Percentiles rank a stretch among this genome's conserved stretches.
These are phyloP conservation scores for Physcomitrium patens DNA, from an alignment of 225 moss, liverwort and hornwort genomes.

Conservation along the genomic window DNA sequence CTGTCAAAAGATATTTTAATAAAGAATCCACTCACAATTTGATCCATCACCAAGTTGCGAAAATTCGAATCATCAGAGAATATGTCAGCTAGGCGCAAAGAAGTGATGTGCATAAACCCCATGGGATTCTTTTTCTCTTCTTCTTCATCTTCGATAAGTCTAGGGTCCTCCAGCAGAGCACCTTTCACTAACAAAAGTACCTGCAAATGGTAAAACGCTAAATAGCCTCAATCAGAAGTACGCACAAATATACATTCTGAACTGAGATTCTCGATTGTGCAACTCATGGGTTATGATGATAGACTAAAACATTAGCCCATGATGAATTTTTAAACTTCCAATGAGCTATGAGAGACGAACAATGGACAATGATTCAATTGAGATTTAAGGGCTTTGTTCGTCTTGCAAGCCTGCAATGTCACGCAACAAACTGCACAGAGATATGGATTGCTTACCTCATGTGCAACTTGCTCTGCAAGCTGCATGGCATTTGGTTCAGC, in stretches of 20 bases:
- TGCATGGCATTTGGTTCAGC: constrained; percentile 80
- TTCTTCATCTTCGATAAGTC: constrained; percentile 72
- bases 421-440: constrained; percentile 23
- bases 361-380: not conserved
- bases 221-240: constrained; percentile 29
- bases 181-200: constrained; percentile 88
- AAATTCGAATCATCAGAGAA: constrained; percentile 99
- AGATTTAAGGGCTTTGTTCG: constrained; percentile 6
- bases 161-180: constrained; percentile 90
- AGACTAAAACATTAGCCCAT: too few relatives aligned
- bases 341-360: too few relatives aligned
- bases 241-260: constrained; percentile 11
- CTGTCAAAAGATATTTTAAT: constrained; percentile 8
- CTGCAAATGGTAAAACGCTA: constrained; percentile 58
- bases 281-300: not conserved
- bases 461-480: constrained; percentile 84
- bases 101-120: constrained; percentile 93
- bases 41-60: constrained; percentile 96
- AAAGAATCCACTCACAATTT: constrained; percentile 71
- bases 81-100: constrained; percentile 92
- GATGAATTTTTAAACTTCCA: too few relatives aligned
- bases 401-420: constrained; percentile 13
- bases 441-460: constrained; percentile 59
- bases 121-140: constrained; percentile 85
- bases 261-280: constrained; percentile 13